A percentile compares a stretch with the other conserved stretches of the same genome.
Conservation (phyloP, 1,284 basidiomycete species). For the Ceratobasidium sp. region DNA sequence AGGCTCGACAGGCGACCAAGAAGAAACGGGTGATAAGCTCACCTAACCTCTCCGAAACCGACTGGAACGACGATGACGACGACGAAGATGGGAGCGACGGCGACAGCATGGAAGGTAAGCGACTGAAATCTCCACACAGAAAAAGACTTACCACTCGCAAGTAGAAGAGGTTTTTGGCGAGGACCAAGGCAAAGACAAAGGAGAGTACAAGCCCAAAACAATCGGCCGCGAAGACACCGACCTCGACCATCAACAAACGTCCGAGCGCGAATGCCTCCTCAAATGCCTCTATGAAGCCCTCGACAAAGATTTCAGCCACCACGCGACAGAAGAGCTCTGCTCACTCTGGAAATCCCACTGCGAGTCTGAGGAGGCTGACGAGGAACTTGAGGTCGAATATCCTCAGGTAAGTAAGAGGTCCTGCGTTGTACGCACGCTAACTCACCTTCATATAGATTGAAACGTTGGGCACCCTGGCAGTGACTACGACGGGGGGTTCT, state of each 20-base stretch:
- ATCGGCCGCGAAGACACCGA: background rate
- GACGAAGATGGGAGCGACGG: background rate
- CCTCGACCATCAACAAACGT: background rate
- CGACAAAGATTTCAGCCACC: background rate
- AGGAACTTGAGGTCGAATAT: conserved; percentile 1
- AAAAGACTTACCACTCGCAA: background rate
- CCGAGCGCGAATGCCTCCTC: background rate
- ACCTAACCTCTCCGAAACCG: background rate
- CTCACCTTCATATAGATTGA: too few species aligned
- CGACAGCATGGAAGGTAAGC: background rate
- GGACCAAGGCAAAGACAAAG: background rate
- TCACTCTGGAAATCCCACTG: background rate
- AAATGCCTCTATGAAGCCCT: background rate
- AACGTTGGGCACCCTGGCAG: too few species aligned
- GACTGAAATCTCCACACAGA: background rate
- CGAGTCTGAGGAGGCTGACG: background rate
- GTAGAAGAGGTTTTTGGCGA: background rate
- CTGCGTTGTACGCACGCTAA: too few species aligned
- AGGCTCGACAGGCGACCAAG: background rate
- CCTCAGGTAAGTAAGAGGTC: background rate
- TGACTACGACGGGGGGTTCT: too few species aligned
- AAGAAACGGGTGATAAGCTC: background rate
- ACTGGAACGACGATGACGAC: background rate
- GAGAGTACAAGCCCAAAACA: background rate
- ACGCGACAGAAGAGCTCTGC: background rate